Base-by-base conservation (phyloP, 495 filamentous ascomycete species). In the Melanomma pulvis-pyrius region DNA sequence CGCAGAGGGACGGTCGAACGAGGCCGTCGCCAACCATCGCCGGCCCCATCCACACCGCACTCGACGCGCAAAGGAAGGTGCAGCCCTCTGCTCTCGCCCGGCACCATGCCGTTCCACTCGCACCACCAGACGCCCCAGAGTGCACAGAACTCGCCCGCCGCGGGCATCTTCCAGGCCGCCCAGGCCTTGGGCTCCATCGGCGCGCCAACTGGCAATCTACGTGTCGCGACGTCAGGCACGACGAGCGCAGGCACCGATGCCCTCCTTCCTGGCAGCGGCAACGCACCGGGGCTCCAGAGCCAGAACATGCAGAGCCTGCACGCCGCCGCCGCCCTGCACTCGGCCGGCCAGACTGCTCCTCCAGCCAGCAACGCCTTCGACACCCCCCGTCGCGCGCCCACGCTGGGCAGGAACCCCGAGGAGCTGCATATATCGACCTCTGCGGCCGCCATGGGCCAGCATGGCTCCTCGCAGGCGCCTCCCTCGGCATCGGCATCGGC, bases 381-480 rank as follows among this genome's bases (percentile, higher is more conserved):
- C 29, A 81, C 81, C 26, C 78, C 82, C 41, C 81, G 86, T 69
- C 80, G 85, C 69, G 73, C 79, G 51, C 79, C 81, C 41, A 74
- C 77, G 13, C 82, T 81, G 61, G 79, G 75, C 28, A 81, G 86
- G 52, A 80, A 83, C 50, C 80, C 84, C 65, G 91, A 93, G 69
- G 91, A 96, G 79, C 82, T 93, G 70, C 91, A 93, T 77, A 88
- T 93, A 64, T 85, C 88, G 46, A 79, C 88, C 15, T 81, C 83
- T 46, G 81, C 82, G 68, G 68, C 68, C 70, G 68, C 69, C 44
- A 75, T 80, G 72, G 75, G 75, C 67, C 70, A 76, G 67, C 70
- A 73, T 21, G 50, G 26, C 32, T 72, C 69, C 32, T 53, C 61
- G 58, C 66, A 60, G 26, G 32, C 49, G 51, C 25, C 51, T 7